Base-by-base conservation (phyloP, 1,284 basidiomycete species). In the Blastosporella zonata region DNA sequence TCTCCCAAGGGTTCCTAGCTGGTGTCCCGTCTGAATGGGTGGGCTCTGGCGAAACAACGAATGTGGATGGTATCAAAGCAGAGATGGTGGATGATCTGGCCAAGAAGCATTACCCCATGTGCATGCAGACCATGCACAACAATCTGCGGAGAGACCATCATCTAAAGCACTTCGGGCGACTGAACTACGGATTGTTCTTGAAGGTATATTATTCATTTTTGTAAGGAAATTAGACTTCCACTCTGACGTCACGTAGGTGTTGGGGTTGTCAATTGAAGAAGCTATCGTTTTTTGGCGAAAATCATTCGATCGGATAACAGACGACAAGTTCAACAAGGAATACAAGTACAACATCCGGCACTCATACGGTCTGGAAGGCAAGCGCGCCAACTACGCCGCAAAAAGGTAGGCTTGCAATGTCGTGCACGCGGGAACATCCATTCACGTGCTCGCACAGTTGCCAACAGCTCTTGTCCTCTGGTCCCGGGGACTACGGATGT, bases 291-390 rank as follows among this genome's bases (percentile, higher is more conserved):
- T 98, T 70, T 99, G 97, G 97, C 77, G 93, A 47, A 87, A 87
- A 59, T 87, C 88, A 27, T 98, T 97, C 66, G 72, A 68, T 53
- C 77, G 72, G 29, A 82, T 91, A 50, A 84, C 84, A 18, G 95
- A 98, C 57, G 94, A 99, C 71, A 90, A 95, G 68, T 99, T 99
- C 73, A 95, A 94, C 73, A 99, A 99, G 67, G 92, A 97, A 64
- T 90, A 98, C 75, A 87, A 85, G 59, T 99, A 99, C 70, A 99
- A 99, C 61, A 95, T 99, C 59, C 85, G 96, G 33, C 97, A 99
- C 68, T 87, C 84, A 7, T 99, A 90, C 65, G 97, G 97, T 38
- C 74, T 97, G 36, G 97, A 99, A 67, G 97, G 97, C 6, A 90
- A 88, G 63, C 82, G 96, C 34, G 88, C 87, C 43, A 97, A 98